phyloP scores from a whole-genome alignment of 2,329 filamentous ascomycete species.

The Pseudocercospora eumusae region DNA sequence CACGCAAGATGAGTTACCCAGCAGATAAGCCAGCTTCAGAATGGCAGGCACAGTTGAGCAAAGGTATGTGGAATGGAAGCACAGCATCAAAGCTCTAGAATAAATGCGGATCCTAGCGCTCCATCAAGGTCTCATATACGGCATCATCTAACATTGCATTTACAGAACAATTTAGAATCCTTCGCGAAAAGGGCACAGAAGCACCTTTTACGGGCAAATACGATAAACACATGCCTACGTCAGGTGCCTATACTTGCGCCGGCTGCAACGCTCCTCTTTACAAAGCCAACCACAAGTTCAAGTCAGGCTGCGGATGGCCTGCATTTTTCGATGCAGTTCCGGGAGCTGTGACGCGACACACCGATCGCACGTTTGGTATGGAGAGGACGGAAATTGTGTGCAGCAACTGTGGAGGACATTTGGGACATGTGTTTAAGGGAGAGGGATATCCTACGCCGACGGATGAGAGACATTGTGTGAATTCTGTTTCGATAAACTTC shows the following conservation, averaged over 20 bases:
- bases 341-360: conserved; percentile 80
- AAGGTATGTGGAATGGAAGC: conserved; percentile 51
- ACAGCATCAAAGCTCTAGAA: neutral
- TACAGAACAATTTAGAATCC: conserved; percentile 89
- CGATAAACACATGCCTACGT: conserved; percentile 76
- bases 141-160: conserved; percentile 12
- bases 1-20: conserved; percentile 70
- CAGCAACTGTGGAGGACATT: conserved; percentile 86
- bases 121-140: conserved; percentile 24
- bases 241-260: conserved; percentile 83
- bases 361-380: conserved; percentile 79
- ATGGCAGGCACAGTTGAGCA: conserved; percentile 82
- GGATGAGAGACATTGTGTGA: conserved; percentile 96
- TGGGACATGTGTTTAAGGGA: conserved; percentile 90
- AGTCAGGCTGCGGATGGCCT: conserved; percentile 94
- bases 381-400: conserved; percentile 89
- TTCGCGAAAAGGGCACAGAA: conserved; percentile 92
- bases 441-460: conserved; percentile 83
- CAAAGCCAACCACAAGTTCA: conserved; percentile 92
- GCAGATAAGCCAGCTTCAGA: conserved; percentile 77
- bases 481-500: conserved; percentile 88
- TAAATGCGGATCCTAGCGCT: neutral
- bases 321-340: conserved; percentile 96
- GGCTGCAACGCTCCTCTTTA: conserved; percentile 87
- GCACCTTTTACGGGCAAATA: conserved; percentile 75